Evolutionary conservation across 108 stramenopile species (phyloP), one percentile per base, ranked within the genome.

Genomic region (Discostella stelligeroides): DNA sequence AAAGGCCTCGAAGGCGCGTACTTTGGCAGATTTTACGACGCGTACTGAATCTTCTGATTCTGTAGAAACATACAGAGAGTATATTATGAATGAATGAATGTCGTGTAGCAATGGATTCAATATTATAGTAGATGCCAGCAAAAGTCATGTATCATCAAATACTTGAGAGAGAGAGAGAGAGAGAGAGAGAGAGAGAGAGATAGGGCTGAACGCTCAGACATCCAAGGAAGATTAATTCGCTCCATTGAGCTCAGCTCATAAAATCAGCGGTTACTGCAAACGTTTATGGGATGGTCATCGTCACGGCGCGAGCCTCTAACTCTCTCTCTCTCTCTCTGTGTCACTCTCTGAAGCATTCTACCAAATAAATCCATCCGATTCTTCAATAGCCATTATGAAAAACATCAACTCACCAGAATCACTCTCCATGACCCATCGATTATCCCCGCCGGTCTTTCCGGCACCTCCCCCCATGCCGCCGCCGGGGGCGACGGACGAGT

Each of bases 11-110:
- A 91, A 82, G 62, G 96, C 84, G 37, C 92, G 85, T 28, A 94
- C 92, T 86, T 95, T 91, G 67, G 86, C 95, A 5, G 94, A 92
- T 78, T 96, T 97, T 58, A 97, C 98, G 43, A 98, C 97, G 66
- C 98, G 90, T 24, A 83, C 96, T 66, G 97, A 95, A 60, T 98
- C 97, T 40, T 97, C 96, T 46, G 88, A 88, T 28, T 77, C 76
- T 72, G 51, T 49, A 14, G 7, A 24, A 37, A 28, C 7, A 8
- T 25, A 65, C 10, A 41, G 47, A 30, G 41, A n/a, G n/a, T n/a
- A n/a, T n/a, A n/a, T n/a, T n/a, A n/a, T n/a, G n/a, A n/a, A 43
- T 23, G 60, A 60, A 50, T 34, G 42, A 9, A 37, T 56, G 47
- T 17, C 2, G 17, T 0, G 41, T 41, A 54, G 12, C 43, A 59